These are phyloP conservation scores for Apiospora koreana DNA, from an alignment of 2,329 filamentous ascomycete genomes.

Conservation along the genomic window DNA sequence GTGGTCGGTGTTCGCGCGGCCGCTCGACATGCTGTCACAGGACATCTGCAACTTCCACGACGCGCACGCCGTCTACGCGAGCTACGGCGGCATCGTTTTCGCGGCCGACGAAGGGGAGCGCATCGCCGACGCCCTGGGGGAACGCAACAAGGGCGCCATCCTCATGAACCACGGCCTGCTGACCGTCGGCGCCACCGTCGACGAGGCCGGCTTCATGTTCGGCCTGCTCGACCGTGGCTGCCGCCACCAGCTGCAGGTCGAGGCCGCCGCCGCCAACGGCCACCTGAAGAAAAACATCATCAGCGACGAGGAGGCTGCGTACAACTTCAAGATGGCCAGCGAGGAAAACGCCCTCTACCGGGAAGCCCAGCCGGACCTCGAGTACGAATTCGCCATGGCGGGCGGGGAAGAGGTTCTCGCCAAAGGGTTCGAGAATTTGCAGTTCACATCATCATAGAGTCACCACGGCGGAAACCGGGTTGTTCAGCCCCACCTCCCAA, in stretches of 20 bases:
- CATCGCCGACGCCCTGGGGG: constrained; percentile 64
- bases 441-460: constrained; percentile 14
- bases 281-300: constrained; percentile 43
- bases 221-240: constrained; percentile 69
- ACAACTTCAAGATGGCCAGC: constrained; percentile 40
- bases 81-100: constrained; percentile 54
- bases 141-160: constrained; percentile 60
- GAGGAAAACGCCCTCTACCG: constrained; percentile 33
- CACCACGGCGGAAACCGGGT: background rate
- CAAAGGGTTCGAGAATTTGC: constrained; percentile 30
- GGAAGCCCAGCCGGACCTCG: constrained; percentile 35
- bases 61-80: constrained; percentile 64
- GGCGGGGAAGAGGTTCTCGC: constrained; percentile 33
- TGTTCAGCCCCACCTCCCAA: background rate
- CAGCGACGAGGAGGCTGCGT: constrained; percentile 41
- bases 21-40: constrained; percentile 71
- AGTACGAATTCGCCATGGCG: constrained; percentile 32
- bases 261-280: constrained; percentile 56
- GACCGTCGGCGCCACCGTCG: constrained; percentile 70
- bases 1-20: constrained; percentile 65
- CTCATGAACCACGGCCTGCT: constrained; percentile 73
- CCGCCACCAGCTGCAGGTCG: constrained; percentile 66
- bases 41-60: constrained; percentile 67
- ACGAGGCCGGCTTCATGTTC: constrained; percentile 73
- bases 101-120: constrained; percentile 64